Percentiles rank a stretch among this genome's conserved stretches.
phyloP scores from a whole-genome alignment of 371 early-diverging fungal species.

The Rhizopus delemar region DNA sequence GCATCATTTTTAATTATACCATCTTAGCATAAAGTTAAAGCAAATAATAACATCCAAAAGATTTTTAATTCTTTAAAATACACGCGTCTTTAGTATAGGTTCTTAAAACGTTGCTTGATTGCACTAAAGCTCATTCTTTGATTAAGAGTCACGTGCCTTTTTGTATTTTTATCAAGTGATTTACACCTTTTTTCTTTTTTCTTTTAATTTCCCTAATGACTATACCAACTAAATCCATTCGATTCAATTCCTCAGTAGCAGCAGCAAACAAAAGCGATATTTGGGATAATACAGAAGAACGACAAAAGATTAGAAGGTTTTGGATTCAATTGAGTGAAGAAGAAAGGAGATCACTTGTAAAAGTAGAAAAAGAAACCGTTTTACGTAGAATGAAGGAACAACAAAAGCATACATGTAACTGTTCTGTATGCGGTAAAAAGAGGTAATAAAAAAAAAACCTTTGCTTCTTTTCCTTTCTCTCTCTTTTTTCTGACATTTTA shows the following conservation, averaged over 20 bases:
- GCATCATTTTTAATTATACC: too few relatives aligned
- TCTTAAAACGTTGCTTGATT: too few relatives aligned
- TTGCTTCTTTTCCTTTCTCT: background rate
- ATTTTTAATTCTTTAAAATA: too few relatives aligned
- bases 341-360: slow-evolving; percentile 80
- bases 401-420: slow-evolving; percentile 87
- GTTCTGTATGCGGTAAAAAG: slow-evolving; percentile 89
- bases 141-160: too few relatives aligned
- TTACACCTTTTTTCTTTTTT: too few relatives aligned
- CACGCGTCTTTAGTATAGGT: too few relatives aligned
- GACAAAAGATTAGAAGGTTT: slow-evolving; percentile 83
- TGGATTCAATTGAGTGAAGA: slow-evolving; percentile 87
- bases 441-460: slow-evolving; percentile 50
- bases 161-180: too few relatives aligned
- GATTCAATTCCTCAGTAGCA: background rate
- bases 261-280: slow-evolving; percentile 44
- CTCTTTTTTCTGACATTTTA: too few relatives aligned
- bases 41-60: too few relatives aligned
- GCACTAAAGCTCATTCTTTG: too few relatives aligned
- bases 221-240: background rate
- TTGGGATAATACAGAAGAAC: slow-evolving; percentile 81
- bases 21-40: too few relatives aligned
- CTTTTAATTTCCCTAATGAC: background rate
- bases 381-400: slow-evolving; percentile 92
- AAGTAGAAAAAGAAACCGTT: slow-evolving; percentile 90